phyloP scores from a whole-genome alignment of 345 rosid genomes.

The Eutrema yunnanense region DNA sequence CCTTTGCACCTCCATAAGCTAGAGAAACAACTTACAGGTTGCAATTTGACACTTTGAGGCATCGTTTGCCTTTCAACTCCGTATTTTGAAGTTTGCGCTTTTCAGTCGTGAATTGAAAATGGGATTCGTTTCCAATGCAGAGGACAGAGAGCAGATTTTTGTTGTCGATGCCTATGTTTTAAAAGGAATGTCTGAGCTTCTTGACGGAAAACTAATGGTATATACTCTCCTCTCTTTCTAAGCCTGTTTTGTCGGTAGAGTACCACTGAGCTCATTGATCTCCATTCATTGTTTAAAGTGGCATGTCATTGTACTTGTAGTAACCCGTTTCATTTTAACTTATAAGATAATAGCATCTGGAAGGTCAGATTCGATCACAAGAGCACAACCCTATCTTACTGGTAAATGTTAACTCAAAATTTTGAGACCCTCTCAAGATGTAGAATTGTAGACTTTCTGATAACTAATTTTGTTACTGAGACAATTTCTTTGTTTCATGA shows the following conservation, averaged over 20 bases:
- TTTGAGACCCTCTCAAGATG: conserved; percentile 16
- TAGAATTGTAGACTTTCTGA: not conserved
- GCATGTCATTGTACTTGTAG: not conserved
- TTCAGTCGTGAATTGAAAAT: conserved; percentile 1
- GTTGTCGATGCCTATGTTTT: conserved; percentile 67
- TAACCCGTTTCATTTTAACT: conserved; percentile 11
- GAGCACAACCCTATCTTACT: conserved; percentile 67
- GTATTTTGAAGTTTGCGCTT: conserved; percentile 1
- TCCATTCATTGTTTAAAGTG: not conserved
- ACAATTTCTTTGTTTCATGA: conserved; percentile 19
- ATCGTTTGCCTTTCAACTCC: conserved; percentile 2
- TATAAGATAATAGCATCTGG: conserved; percentile 75
- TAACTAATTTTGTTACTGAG: not conserved
- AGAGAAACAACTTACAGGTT: conserved; percentile 61
- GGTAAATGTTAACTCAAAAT: conserved; percentile 40
- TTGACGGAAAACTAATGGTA: conserved; percentile 71
- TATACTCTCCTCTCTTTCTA: not conserved
- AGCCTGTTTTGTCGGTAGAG: conserved; percentile 1
- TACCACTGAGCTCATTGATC: not conserved
- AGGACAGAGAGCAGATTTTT: conserved; percentile 35
- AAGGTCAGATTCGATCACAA: conserved; percentile 58
- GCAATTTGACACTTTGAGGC: not conserved
- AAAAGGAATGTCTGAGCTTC: conserved; percentile 52
- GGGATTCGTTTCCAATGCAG: conserved; percentile 39
- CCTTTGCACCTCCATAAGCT: conserved; percentile 48